These are phyloP conservation scores for Backusella luteola DNA, from an alignment of 192 early-diverging fungal genomes.

Conservation along the genomic window DNA sequence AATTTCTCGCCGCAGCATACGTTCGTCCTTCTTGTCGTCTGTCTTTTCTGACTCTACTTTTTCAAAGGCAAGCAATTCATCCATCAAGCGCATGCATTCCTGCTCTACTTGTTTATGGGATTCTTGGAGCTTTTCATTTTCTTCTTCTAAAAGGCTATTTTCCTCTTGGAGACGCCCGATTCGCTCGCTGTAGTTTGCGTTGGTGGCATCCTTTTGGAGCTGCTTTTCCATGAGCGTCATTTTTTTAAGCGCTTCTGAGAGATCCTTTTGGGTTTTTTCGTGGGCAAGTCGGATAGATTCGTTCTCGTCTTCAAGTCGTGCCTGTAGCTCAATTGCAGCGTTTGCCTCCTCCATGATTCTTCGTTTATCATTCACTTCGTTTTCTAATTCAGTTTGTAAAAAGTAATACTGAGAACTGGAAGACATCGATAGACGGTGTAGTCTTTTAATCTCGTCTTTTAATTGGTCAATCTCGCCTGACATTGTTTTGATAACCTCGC, in stretches of 20 bases:
- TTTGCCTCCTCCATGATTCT: constrained; percentile 29
- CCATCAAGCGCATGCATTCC: constrained; percentile 71
- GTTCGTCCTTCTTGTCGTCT: neutral
- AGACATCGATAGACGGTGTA: neutral
- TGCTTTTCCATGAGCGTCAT: constrained; percentile 1
- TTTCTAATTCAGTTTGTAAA: constrained; percentile 17
- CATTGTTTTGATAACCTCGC: neutral
- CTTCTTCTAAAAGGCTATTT: constrained; percentile 46
- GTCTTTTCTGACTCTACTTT: constrained; percentile 24
- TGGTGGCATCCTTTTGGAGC: neutral
- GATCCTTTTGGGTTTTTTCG: constrained; percentile 14
- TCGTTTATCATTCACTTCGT: constrained; percentile 25
- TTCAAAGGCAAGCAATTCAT: constrained; percentile 70
- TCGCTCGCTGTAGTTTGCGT: neutral
- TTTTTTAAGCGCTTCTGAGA: neutral
- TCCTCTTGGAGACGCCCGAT: neutral
- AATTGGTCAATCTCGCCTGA: constrained; percentile 2
- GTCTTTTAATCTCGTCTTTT: neutral
- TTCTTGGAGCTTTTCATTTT: constrained; percentile 54
- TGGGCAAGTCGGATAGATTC: constrained; percentile 7
- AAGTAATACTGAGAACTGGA: constrained; percentile 6
- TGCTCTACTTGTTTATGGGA: constrained; percentile 66
- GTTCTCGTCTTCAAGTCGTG: constrained; percentile 14
- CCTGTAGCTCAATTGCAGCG: constrained; percentile 11
- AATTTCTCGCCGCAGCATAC: neutral